These are phyloP conservation scores for Chaetomiaceae sp. DNA, from an alignment of 2,329 filamentous ascomycete genomes.

Conservation along the genomic window DNA sequence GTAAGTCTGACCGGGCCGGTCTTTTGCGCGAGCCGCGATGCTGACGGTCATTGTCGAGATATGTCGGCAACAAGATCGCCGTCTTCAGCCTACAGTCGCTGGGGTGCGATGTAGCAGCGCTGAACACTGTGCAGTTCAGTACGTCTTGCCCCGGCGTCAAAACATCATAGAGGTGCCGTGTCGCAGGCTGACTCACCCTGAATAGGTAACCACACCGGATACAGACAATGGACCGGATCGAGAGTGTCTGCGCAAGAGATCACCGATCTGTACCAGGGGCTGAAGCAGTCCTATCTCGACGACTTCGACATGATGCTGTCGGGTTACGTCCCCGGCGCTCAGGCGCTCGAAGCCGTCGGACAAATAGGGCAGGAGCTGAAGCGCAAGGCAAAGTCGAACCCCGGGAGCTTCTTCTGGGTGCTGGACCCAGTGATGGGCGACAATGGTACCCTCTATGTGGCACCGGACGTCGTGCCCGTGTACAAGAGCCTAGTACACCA, in stretches of 20 bases:
- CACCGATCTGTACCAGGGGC: constrained; percentile 73
- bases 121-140: constrained; percentile 99
- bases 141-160: too few species aligned
- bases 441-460: constrained; percentile 86
- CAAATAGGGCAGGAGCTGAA: constrained; percentile 78
- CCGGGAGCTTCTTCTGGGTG: constrained; percentile 91
- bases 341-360: constrained; percentile 78
- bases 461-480: constrained; percentile 82
- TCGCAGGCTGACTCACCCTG: constrained; percentile 1
- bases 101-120: constrained; percentile 86
- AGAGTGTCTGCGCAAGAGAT: constrained; percentile 79
- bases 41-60: constrained; percentile 40
- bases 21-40: background rate
- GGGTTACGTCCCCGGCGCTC: constrained; percentile 87
- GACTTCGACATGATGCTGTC: constrained; percentile 93
- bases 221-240: constrained; percentile 82
- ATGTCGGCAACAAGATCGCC: constrained; percentile 97
- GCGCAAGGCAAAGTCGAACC: constrained; percentile 54
- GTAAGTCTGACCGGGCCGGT: constrained; percentile 44
- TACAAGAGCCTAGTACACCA: constrained; percentile 76
- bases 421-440: constrained; percentile 98
- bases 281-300: constrained; percentile 78
- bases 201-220: constrained; percentile 90
- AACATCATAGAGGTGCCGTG: too few species aligned
- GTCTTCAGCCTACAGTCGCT: constrained; percentile 91